Evolutionary conservation across 106 monocot genomes (phyloP), one percentile per base, ranked within the genome.

Genomic region (Dendrobium catenatum): DNA sequence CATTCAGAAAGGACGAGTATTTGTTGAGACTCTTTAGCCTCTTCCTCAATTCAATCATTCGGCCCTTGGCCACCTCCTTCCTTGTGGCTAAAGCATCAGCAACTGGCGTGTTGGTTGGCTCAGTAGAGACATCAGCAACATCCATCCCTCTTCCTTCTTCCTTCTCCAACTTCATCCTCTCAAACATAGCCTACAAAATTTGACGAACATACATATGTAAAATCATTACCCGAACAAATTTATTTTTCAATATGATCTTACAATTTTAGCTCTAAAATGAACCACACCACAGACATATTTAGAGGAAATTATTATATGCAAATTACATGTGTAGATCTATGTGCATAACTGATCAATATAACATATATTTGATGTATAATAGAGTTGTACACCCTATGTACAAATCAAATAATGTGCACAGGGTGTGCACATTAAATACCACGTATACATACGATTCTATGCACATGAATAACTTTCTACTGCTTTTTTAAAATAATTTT

Each of bases 131-230:
- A 55, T 93, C 93, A 1, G 80, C 82, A 59, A 88, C 85, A 85
- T 88, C 92, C 9, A 79, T 72, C 19, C 92, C 92, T 67, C 92
- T 82, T 9, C 92, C 92, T 83, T 95, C 92, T 83, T 95, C 95
- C 77, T 90, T 92, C 87, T 92, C 95, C 58, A 92, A 55, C 82
- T 92, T 92, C 88, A 95, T 90, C 75, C 88, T 86, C 80, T 92
- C 90, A 33, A 92, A 90, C 92, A 95, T 89, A 6, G 84, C 86
- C 51, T 51, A 15, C 51, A 51, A 51, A 51, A 51, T 13, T 88
- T 90, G 31, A 42, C 24, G 29, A 41, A 22, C 4, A 31, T 26
- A 42, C 31, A 6, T 26, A 13, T 22, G 15, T 9, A 55, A 13
- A 9, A 55, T 13, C 4, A 66, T 22, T 66, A 66, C 26, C n/a